Evolutionary conservation across 1,284 basidiomycete genomes (phyloP).

Genomic region (Agaricales sp.): DNA sequence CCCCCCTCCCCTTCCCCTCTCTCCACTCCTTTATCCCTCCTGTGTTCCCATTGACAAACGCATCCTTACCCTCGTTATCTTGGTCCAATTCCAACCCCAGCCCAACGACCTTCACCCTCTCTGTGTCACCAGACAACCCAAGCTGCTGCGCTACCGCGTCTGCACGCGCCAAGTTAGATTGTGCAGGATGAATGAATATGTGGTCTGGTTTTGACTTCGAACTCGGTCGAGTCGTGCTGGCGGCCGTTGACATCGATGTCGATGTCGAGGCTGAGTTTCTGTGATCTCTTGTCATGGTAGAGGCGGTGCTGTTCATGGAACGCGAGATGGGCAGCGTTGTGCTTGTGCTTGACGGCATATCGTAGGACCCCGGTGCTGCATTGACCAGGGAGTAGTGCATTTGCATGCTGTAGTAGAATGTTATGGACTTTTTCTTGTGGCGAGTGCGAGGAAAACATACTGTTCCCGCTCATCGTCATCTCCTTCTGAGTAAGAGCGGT

Average conservation of each 20-base stretch:
- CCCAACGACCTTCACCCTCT: slow-evolving; percentile 24
- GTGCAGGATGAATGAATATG: slow-evolving; percentile 50
- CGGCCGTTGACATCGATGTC: slow-evolving; percentile 4
- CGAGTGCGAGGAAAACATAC: background rate
- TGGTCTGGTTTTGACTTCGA: slow-evolving; percentile 43
- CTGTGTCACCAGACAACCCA: slow-evolving; percentile 27
- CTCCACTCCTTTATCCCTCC: slow-evolving; percentile 26
- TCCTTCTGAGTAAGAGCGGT: slow-evolving; percentile 22
- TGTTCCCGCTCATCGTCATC: slow-evolving; percentile 15
- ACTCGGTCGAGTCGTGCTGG: slow-evolving; percentile 22
- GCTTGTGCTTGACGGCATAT: background rate
- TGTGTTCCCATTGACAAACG: slow-evolving; percentile 14
- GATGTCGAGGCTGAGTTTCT: background rate
- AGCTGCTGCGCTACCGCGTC: slow-evolving; percentile 46
- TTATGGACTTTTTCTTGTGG: no score
- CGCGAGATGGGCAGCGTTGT: background rate
- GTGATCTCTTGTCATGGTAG: no score
- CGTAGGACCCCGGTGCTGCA: background rate
- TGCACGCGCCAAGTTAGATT: slow-evolving; percentile 54
- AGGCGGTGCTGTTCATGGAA: no score
- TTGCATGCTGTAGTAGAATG: no score
- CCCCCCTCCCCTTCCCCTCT: slow-evolving; percentile 26
- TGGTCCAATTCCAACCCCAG: no score
- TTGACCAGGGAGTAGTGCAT: slow-evolving; percentile 1
- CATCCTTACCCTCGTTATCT: no score